A percentile compares a stretch with the other conserved stretches of the same genome.
These are phyloP conservation scores for Physcomitrium patens DNA, from an alignment of 225 moss, liverwort and hornwort genomes.

Conservation along the genomic window DNA sequence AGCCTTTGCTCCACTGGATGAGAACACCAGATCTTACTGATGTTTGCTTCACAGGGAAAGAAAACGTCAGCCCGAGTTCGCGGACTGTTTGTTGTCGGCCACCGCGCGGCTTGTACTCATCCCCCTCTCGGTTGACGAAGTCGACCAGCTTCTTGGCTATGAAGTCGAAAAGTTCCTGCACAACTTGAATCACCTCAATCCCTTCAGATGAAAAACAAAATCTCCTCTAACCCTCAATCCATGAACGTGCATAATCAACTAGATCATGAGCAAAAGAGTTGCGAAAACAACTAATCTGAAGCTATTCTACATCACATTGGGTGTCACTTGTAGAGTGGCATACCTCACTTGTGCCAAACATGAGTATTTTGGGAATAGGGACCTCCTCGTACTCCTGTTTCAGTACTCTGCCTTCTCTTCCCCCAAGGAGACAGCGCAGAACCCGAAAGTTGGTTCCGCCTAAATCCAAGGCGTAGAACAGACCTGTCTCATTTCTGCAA, in stretches of 20 bases:
- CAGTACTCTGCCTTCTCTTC: slow-evolving; percentile 67
- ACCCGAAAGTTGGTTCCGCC: slow-evolving; percentile 94
- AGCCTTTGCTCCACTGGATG: slow-evolving; percentile 87
- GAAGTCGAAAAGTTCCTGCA: slow-evolving; percentile 84
- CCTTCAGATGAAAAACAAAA: not conserved
- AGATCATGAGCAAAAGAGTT: slow-evolving; percentile 1
- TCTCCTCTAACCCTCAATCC: not conserved
- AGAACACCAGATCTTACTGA: slow-evolving; percentile 74
- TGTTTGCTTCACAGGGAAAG: slow-evolving; percentile 85
- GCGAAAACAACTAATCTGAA: not conserved
- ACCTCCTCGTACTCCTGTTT: slow-evolving; percentile 86
- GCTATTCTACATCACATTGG: not conserved
- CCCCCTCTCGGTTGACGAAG: slow-evolving; percentile 77
- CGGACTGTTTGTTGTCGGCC: slow-evolving; percentile 34
- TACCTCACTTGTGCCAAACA: slow-evolving; percentile 80
- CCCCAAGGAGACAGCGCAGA: slow-evolving; percentile 78
- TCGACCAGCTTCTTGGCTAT: slow-evolving; percentile 66
- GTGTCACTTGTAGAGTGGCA: slow-evolving; percentile 12
- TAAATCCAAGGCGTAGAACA: slow-evolving; percentile 83
- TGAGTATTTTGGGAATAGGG: slow-evolving; percentile 64
- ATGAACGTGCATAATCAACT: slow-evolving; percentile 7
- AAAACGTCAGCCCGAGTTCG: slow-evolving; percentile 84
- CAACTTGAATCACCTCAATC: slow-evolving; percentile 1
- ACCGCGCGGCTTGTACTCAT: slow-evolving; percentile 47
- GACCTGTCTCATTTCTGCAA: slow-evolving; percentile 72